Base-by-base conservation (phyloP, 371 early-diverging fungal species). In the Haplosporangium sp. region DNA sequence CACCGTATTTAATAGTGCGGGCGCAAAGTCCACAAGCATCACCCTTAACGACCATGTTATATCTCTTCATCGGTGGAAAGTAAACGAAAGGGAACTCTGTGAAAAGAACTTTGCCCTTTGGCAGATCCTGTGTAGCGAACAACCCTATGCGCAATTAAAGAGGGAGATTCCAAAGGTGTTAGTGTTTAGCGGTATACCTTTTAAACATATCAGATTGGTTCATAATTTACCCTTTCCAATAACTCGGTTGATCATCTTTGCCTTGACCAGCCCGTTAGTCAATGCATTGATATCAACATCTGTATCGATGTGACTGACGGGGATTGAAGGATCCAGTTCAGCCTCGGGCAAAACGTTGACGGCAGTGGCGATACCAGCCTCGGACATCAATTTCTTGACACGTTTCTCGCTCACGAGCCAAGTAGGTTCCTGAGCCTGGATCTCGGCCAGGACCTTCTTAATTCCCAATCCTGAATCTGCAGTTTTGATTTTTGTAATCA, bases 391-490 rank as follows among this genome's bases (percentile, higher is more conserved):
- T 79, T 89, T 91, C 70, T 89, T 89, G 59, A 91, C 86, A 47
- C 89, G 89, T 76, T 91, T 89, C 70, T 91, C 91, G 46, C 86
- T 85, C 50, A 91, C 88, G 50, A 85, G 81, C 91, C 91, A 91
- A 0, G 83, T 67, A 3, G 87, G 85, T 50, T 88, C 81, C 20
- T 76, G 69, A n/a, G 74, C 67, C 46, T 79, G 70, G 13, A 89
- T 65, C 45, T 83, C 74, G 6, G 76, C 66, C 11, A 84, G 68
- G n/a, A 91, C 84, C 53, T 85, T 85, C 59, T 89, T 86, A 56
- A 89, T 84, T 59, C 91, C 91, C 53, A 84, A 80, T 46, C 85
- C 83, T 21, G 89, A 87, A 57, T 82, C 72, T 37, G 80, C 81
- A 13, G 84, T 55, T 55, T 90, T 90, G 56, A 89, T 71, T 18